Base-by-base conservation (phyloP, 495 filamentous ascomycete species). In the Arthonia radiata region DNA sequence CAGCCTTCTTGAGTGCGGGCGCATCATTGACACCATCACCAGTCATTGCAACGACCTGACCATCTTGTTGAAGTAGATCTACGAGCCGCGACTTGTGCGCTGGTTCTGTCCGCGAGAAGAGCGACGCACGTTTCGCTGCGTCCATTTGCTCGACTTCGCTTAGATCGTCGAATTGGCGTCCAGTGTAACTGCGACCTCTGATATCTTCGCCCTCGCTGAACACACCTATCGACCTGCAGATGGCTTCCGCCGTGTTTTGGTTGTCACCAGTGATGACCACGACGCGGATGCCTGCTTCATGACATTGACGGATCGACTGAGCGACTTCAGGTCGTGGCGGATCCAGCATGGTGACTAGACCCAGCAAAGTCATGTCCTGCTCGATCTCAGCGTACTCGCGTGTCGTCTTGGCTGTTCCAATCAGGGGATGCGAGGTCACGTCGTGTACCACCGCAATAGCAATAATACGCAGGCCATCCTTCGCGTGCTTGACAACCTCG, bases 1-100 rank as follows among this genome's bases (percentile, higher is more conserved):
- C 89, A 3, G 86, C 71, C 51, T 92, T 93, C 64, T 99, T 99
- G 39, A 99, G 60, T 11, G 89, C 89, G 22, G 89, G 89, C 1
- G 89, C 89, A 54, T 99, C 89, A 42, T 99, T 99, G 48, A 99
- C 89, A 44, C 89, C 89, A 46, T 99, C 89, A 38, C 89, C 89
- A 32, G 89, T 99, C 89, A 99, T 99, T 34, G 89, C 89, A 32
- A 99, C 89, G 15, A 99, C 89, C 45, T 94, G 78, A 34, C 79
- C 77, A 34, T 75, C 54, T 15, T 75, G 75, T 49, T 99, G 89
- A 31, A 99, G 72, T 16, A 94, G 68, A 49, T 99, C 89, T 23
- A 99, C 83, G 15, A 99, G 67, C 50, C 74, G 78, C 4, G 75
- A 83, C 58, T 99, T 99, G 58, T 99, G 89, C 15, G 56, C 59